Base-by-base conservation (phyloP, 2,329 filamentous ascomycete species). In the Colletotrichum theobromicola region DNA sequence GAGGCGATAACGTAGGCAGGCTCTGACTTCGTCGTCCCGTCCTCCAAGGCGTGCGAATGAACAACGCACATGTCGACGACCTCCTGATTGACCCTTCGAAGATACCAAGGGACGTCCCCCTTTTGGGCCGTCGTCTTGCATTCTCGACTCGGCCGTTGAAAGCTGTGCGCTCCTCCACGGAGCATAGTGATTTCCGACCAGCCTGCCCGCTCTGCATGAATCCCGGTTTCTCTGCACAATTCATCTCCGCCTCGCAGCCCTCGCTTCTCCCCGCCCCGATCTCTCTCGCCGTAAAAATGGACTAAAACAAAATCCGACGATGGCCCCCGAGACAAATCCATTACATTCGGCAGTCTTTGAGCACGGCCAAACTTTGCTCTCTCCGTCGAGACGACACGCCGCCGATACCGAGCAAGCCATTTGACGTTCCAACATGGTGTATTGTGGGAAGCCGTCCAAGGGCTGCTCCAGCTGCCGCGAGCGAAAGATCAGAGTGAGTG, bases 371-470 rank as follows among this genome's bases (percentile, higher is more conserved):
- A 13, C 42, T 42, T 35, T 21, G 21, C 10, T 42, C 46, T 28
- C 9, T 61, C 57, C 26, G 8, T 57, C 42, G 7, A 50, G 53
- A 18, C 42, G n/a, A 21, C 55, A 18, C 37, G 24, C 57, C 53
- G 55, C 55, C 18, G 26, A 26, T 34, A 50, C 24, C 24, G 18
- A 55, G 18, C 15, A 21, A 67, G 28, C 18, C 8, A 21, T 26
- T 24, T 37, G 63, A n/a, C 30, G 55, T 18, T 42, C 28, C 65
- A 76, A 66, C 70, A 90, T 91, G 89, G 89, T 90, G 7, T 91
- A 90, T 78, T 90, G 89, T 77, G 89, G 89, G 7, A 90, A 90
- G 77, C 89, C 89, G 57, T 90, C 88, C 46, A 89, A 88, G 79
- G 88, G 88, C 53, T 91, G 89, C 80, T 89, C 87, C 76, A 88